Conservation (phyloP, 1,139 yeast genomes). For the Hansenula lynferdii region DNA sequence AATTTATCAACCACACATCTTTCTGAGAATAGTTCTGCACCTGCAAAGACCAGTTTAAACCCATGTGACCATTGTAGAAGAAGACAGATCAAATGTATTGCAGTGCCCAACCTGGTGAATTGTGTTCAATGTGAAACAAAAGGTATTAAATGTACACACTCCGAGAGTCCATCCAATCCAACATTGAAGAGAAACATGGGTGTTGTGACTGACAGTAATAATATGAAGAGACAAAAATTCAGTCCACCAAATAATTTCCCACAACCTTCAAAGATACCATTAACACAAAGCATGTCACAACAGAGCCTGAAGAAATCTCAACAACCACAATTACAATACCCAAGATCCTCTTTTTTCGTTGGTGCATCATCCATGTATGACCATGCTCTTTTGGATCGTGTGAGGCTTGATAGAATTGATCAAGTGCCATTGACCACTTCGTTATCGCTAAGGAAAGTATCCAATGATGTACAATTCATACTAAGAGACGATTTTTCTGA, state of each 20-base stretch:
- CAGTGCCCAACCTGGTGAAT: slow-evolving; percentile 49
- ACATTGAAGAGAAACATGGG: slow-evolving; percentile 23
- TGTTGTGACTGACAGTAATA: slow-evolving; percentile 11
- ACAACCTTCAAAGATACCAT: slow-evolving; percentile 6
- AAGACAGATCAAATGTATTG: slow-evolving; percentile 60
- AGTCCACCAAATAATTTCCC: slow-evolving; percentile 7
- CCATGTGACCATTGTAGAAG: slow-evolving; percentile 73
- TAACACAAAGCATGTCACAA: slow-evolving; percentile 4
- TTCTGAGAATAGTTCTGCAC: too few species aligned
- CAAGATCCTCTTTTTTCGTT: slow-evolving; percentile 70
- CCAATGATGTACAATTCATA: slow-evolving; percentile 61
- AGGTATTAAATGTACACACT: slow-evolving; percentile 59
- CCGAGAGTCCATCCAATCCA: slow-evolving; percentile 24
- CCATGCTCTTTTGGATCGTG: slow-evolving; percentile 47
- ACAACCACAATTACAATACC: slow-evolving; percentile 47
- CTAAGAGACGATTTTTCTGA: slow-evolving; percentile 70
- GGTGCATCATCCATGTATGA: slow-evolving; percentile 75
- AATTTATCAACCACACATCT: slow-evolving; percentile 1
- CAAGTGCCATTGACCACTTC: slow-evolving; percentile 58
- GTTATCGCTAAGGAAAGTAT: slow-evolving; percentile 62
- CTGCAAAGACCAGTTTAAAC: slow-evolving; percentile 11
- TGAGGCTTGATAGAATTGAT: slow-evolving; percentile 52
- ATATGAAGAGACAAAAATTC: slow-evolving; percentile 13
- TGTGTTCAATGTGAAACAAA: slow-evolving; percentile 69
- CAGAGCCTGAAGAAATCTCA: slow-evolving; percentile 2